Conservation (phyloP, 305 asterid species). For the Solanum hybrid region DNA sequence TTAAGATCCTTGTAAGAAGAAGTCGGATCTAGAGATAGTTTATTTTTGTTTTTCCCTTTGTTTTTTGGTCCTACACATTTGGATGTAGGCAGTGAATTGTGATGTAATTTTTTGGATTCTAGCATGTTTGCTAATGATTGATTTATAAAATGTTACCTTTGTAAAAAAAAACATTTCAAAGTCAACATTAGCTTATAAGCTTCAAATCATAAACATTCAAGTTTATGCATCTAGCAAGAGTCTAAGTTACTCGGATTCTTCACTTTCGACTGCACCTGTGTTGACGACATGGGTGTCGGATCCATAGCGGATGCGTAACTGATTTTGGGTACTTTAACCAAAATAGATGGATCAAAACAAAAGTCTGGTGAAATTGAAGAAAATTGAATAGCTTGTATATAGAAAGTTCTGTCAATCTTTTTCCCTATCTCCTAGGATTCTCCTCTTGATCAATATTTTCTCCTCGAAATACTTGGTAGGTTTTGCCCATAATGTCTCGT, state of each 20-base stretch:
- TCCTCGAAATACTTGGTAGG: background rate
- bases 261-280: background rate
- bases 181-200: background rate
- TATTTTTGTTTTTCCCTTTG: background rate
- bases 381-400: background rate
- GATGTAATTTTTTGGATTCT: background rate
- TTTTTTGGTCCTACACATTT: background rate
- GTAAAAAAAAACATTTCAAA: background rate
- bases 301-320: background rate
- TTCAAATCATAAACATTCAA: background rate
- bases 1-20: background rate
- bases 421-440: background rate
- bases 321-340: background rate
- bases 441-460: background rate
- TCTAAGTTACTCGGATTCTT: background rate
- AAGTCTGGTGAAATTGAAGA: background rate
- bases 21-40: background rate
- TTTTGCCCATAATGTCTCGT: background rate
- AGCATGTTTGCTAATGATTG: background rate
- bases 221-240: background rate
- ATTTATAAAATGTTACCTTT: background rate
- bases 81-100: background rate
- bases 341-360: background rate
- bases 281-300: background rate
- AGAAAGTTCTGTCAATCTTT: background rate